These are phyloP conservation scores for Phylloporus rhodoxanthus DNA, from an alignment of 768 basidiomycete genomes.

Conservation along the genomic window DNA sequence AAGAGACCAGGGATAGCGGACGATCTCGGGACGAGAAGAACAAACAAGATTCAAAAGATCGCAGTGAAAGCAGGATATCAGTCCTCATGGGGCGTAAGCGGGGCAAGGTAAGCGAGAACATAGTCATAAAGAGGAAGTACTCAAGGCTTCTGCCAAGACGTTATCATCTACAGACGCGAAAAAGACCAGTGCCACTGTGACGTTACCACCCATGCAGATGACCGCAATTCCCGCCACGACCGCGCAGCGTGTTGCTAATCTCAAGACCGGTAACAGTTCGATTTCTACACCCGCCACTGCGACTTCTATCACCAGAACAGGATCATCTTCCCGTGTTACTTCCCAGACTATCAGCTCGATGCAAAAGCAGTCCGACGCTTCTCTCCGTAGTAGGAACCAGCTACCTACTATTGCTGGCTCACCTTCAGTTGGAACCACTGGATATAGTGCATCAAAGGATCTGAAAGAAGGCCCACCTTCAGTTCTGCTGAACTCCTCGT, in stretches of 20 bases:
- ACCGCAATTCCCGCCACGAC: slow-evolving; percentile 76
- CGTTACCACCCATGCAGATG: slow-evolving; percentile 88
- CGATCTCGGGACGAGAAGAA: slow-evolving; percentile 42
- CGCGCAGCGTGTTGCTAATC: slow-evolving; percentile 76
- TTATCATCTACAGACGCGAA: slow-evolving; percentile 77
- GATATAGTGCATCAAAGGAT: slow-evolving; percentile 49
- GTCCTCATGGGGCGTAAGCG: slow-evolving; percentile 82
- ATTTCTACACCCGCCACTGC: slow-evolving; percentile 38
- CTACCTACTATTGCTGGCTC: slow-evolving; percentile 92
- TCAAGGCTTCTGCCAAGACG: slow-evolving; percentile 46
- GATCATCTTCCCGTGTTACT: slow-evolving; percentile 59
- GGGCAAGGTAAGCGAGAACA: slow-evolving; percentile 67
- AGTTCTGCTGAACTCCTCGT: slow-evolving; percentile 46
- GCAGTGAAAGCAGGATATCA: slow-evolving; percentile 87
- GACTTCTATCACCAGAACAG: slow-evolving; percentile 36
- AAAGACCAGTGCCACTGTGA: slow-evolving; percentile 62
- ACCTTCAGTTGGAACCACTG: slow-evolving; percentile 72
- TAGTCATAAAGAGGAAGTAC: slow-evolving; percentile 1
- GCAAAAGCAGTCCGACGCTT: slow-evolving; percentile 82
- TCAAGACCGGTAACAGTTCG: slow-evolving; percentile 53
- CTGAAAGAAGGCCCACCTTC: slow-evolving; percentile 50
- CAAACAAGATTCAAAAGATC: slow-evolving; percentile 76
- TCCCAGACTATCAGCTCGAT: slow-evolving; percentile 81
- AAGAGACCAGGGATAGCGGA: slow-evolving; percentile 53
- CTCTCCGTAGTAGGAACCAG: slow-evolving; percentile 67